phyloP scores from a whole-genome alignment of 768 basidiomycete species.

The Scleroderma citrinum region DNA sequence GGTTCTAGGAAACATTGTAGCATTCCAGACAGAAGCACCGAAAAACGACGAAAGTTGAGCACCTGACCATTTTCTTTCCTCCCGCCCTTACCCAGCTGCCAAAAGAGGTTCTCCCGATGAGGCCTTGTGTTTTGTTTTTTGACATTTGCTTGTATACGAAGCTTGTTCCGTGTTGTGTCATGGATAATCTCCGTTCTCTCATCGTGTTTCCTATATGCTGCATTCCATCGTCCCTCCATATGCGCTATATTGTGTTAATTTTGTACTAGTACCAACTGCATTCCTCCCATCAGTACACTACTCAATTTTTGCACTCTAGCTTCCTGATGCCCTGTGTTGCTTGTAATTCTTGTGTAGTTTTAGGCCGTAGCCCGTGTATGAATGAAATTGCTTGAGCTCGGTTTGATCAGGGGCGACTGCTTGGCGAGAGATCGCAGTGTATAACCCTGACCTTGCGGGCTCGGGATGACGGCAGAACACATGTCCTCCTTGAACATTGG shows the following conservation, averaged over 20 bases:
- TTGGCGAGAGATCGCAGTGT: not conserved
- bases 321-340: slow-evolving; percentile 8
- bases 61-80: slow-evolving; percentile 13
- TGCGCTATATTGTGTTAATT: slow-evolving; percentile 24
- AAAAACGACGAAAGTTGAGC: slow-evolving; percentile 26
- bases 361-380: slow-evolving; percentile 15
- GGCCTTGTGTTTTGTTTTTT: not conserved
- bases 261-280: slow-evolving; percentile 22
- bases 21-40: slow-evolving; percentile 14
- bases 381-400: slow-evolving; percentile 12
- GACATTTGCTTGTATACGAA: slow-evolving; percentile 8
- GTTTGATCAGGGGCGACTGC: slow-evolving; percentile 7
- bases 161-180: slow-evolving; percentile 13
- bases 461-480: slow-evolving; percentile 27
- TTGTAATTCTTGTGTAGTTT: slow-evolving; percentile 23
- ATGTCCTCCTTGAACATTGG: slow-evolving; percentile 34
- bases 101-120: slow-evolving; percentile 1
- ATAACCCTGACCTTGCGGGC: slow-evolving; percentile 11
- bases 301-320: slow-evolving; percentile 10
- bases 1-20: slow-evolving; percentile 19
- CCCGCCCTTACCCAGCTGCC: slow-evolving; percentile 1
- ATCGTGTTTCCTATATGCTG: slow-evolving; percentile 20
- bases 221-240: slow-evolving; percentile 14
- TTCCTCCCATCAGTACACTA: slow-evolving; percentile 13
- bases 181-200: slow-evolving; percentile 13